A percentile compares a stretch with the other conserved stretches of the same genome.
phyloP scores from a whole-genome alignment of 768 basidiomycete species.

The Russula foetens region DNA sequence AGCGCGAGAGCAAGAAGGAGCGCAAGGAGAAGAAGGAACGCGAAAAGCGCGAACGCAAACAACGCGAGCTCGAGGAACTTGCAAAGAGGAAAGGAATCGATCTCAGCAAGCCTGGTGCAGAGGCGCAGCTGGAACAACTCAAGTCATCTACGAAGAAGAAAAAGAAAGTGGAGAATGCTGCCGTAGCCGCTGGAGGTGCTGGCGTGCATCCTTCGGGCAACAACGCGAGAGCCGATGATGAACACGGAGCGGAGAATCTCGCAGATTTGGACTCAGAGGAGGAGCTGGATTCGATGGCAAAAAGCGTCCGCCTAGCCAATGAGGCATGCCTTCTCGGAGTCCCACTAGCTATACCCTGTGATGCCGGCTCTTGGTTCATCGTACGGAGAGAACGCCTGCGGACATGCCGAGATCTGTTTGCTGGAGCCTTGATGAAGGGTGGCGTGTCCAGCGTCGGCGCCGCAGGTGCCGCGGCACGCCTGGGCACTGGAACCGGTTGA shows the following conservation, averaged over 20 bases:
- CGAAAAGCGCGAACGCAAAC: constrained; percentile 79
- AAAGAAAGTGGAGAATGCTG: constrained; percentile 41
- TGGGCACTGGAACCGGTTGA: constrained; percentile 13
- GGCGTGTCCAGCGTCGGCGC: constrained; percentile 21
- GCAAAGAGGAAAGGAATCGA: constrained; percentile 47
- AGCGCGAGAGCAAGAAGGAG: constrained; percentile 79
- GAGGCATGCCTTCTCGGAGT: constrained; percentile 51
- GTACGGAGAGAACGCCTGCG: constrained; percentile 57
- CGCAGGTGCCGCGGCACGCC: constrained; percentile 17
- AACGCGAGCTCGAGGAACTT: constrained; percentile 60
- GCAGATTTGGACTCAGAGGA: constrained; percentile 80
- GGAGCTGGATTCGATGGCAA: constrained; percentile 69
- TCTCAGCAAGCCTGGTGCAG: constrained; percentile 35
- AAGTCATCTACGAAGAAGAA: constrained; percentile 53
- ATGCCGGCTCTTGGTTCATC: constrained; percentile 77
- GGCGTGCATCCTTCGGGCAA: constrained; percentile 32
- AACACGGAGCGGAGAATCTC: constrained; percentile 44
- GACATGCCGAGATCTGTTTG: constrained; percentile 30
- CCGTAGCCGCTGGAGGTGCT: constrained; percentile 31
- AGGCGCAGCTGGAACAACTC: constrained; percentile 24
- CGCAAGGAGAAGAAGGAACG: constrained; percentile 77
- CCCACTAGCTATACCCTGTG: constrained; percentile 65
- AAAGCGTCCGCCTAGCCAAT: constrained; percentile 48
- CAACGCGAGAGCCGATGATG: constrained; percentile 48
- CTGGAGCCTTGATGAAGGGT: constrained; percentile 25